Evolutionary conservation across 2,329 filamentous ascomycete genomes (phyloP).

Genomic region (Aureobasidium musti): DNA sequence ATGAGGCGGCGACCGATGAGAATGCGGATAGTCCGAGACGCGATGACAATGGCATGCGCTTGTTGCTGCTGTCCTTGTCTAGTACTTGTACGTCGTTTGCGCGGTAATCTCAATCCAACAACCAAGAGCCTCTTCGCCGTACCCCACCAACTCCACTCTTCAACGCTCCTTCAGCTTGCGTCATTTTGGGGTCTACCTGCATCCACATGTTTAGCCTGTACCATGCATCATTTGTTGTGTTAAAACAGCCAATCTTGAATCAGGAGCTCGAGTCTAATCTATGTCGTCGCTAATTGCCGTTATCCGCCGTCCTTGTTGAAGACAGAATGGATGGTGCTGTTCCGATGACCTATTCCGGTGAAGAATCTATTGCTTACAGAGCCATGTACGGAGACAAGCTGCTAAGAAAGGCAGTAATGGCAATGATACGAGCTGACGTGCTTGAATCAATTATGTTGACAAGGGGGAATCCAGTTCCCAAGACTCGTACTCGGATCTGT

Average conservation of each 20-base stretch:
- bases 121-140: neutral
- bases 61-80: neutral
- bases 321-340: too few species aligned
- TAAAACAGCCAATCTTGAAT: too few species aligned
- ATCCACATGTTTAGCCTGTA: too few species aligned
- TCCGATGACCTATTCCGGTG: too few species aligned
- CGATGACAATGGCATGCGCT: slow-evolving; percentile 23
- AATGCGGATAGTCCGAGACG: neutral
- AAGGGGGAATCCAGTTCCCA: neutral
- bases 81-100: neutral
- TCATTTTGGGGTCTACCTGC: neutral
- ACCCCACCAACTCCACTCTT: slow-evolving; percentile 11
- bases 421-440: too few species aligned
- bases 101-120: neutral
- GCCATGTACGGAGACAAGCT: too few species aligned
- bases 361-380: too few species aligned
- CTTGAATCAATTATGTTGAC: neutral
- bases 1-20: neutral
- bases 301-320: too few species aligned
- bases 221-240: too few species aligned
- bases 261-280: too few species aligned
- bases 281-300: too few species aligned
- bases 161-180: neutral
- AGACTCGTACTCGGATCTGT: slow-evolving; percentile 1
- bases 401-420: too few species aligned